Evolutionary conservation across 2,329 filamentous ascomycete species (phyloP).

Genomic region (Paracorniculantispora psalliotae): DNA sequence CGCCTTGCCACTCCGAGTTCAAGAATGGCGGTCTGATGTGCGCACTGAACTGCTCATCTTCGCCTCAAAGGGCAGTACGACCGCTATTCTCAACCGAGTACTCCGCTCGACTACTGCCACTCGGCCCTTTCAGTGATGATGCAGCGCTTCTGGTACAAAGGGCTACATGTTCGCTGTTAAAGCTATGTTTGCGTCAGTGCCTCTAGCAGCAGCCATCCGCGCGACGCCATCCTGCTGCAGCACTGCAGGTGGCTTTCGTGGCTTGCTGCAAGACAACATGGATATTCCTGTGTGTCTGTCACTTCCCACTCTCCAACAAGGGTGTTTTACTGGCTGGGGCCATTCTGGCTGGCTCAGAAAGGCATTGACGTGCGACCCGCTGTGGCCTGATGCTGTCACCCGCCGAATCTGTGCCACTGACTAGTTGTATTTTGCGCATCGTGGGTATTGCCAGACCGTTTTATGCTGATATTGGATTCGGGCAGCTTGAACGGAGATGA

Average conservation of each 20-base stretch:
- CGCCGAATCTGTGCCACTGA: neutral
- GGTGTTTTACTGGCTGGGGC: neutral
- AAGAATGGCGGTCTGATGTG: neutral
- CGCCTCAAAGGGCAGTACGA: neutral
- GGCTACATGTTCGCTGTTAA: no score
- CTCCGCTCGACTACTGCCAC: neutral
- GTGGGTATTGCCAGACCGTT: neutral
- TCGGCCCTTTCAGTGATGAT: neutral
- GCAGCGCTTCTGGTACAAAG: no score
- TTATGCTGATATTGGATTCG: neutral
- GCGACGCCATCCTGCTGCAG: neutral
- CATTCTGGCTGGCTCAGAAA: neutral
- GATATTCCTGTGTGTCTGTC: neutral
- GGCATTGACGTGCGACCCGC: neutral
- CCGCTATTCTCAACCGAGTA: neutral
- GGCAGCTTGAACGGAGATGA: neutral
- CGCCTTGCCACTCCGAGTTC: neutral
- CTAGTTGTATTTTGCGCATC: neutral
- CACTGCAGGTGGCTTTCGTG: neutral
- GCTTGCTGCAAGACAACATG: slow-evolving; percentile 8
- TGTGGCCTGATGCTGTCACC: neutral
- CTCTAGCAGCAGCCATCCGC: neutral
- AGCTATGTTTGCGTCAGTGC: no score
- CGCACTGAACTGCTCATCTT: neutral
- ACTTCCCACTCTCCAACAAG: neutral